Percentiles rank a stretch among this genome's conserved stretches.
Evolutionary conservation across 345 rosid genomes (phyloP).

Genomic region (Balakata baccata): DNA sequence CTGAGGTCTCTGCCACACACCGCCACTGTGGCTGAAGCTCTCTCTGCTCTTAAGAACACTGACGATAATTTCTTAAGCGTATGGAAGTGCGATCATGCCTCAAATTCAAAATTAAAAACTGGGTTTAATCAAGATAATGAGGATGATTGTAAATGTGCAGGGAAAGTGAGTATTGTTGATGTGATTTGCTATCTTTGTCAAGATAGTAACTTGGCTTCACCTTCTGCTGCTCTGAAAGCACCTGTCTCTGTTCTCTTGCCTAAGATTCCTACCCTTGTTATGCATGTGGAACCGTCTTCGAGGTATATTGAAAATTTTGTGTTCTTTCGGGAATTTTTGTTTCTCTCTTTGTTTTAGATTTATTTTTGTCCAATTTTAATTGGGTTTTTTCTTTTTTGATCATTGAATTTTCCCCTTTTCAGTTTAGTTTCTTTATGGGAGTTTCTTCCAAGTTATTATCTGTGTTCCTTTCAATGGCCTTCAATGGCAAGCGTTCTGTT

Average conservation of each 20-base stretch:
- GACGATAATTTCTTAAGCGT: slow-evolving; percentile 61
- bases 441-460: slow-evolving; percentile 7
- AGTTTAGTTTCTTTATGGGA: slow-evolving; percentile 14
- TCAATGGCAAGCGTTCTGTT: slow-evolving; percentile 6
- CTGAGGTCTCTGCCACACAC: slow-evolving; percentile 56
- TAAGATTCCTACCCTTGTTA: slow-evolving; percentile 37
- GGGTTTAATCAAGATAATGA: not conserved
- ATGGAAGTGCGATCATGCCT: slow-evolving; percentile 66
- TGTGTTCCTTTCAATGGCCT: not conserved
- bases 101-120: not conserved
- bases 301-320: slow-evolving; percentile 41
- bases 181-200: slow-evolving; percentile 70
- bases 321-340: not conserved
- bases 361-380: not conserved
- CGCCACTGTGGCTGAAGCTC: slow-evolving; percentile 52
- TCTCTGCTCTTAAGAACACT: slow-evolving; percentile 54
- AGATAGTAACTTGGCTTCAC: slow-evolving; percentile 48
- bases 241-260: slow-evolving; percentile 70
- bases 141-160: slow-evolving; percentile 59
- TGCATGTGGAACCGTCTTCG: slow-evolving; percentile 63
- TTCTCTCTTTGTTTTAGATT: not conserved
- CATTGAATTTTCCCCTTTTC: not conserved
- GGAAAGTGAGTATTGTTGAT: slow-evolving; percentile 86
- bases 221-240: slow-evolving; percentile 48
- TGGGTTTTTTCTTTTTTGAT: not conserved